These are phyloP conservation scores for Vickermania ingenoplastis DNA, from an alignment of 208 protist genomes.

Conservation along the genomic window DNA sequence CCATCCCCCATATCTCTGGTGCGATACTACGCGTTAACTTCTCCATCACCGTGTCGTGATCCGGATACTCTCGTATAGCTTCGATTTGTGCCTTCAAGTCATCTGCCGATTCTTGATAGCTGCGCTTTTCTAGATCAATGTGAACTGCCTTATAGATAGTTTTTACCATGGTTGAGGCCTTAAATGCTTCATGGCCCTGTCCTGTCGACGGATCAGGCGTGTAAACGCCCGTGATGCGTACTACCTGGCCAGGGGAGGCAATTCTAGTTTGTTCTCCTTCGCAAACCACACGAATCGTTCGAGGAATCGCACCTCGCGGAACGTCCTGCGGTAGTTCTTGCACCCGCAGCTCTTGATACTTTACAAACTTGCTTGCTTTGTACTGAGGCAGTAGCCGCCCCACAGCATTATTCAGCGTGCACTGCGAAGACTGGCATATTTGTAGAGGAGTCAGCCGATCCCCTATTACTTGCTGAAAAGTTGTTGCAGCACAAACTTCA, in stretches of 20 bases:
- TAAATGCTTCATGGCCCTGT: constrained; percentile 73
- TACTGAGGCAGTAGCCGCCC: constrained; percentile 76
- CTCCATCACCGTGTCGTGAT: constrained; percentile 90
- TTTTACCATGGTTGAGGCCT: constrained; percentile 80
- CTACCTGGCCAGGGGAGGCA: constrained; percentile 68
- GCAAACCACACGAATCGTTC: constrained; percentile 76
- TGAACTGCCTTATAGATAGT: constrained; percentile 67
- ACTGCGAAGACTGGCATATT: constrained; percentile 82
- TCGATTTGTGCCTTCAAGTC: constrained; percentile 59
- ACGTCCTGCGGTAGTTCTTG: constrained; percentile 86
- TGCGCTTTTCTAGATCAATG: constrained; percentile 77
- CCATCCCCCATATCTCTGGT: constrained; percentile 97
- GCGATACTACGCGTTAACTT: constrained; percentile 94
- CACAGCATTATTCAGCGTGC: constrained; percentile 72
- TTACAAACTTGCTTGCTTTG: constrained; percentile 80
- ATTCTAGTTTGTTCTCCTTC: constrained; percentile 78
- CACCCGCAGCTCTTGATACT: constrained; percentile 81
- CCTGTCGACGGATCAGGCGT: constrained; percentile 77
- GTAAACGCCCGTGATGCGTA: constrained; percentile 75
- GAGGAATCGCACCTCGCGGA: constrained; percentile 76
- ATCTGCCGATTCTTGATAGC: constrained; percentile 71
- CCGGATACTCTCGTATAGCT: constrained; percentile 61
- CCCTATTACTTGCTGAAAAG: constrained; percentile 85
- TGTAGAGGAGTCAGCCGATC: constrained; percentile 70
- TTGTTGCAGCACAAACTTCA: constrained; percentile 83